These are phyloP conservation scores for Globisporangium barbulae DNA, from an alignment of 352 stramenopile species.

Conservation along the genomic window DNA sequence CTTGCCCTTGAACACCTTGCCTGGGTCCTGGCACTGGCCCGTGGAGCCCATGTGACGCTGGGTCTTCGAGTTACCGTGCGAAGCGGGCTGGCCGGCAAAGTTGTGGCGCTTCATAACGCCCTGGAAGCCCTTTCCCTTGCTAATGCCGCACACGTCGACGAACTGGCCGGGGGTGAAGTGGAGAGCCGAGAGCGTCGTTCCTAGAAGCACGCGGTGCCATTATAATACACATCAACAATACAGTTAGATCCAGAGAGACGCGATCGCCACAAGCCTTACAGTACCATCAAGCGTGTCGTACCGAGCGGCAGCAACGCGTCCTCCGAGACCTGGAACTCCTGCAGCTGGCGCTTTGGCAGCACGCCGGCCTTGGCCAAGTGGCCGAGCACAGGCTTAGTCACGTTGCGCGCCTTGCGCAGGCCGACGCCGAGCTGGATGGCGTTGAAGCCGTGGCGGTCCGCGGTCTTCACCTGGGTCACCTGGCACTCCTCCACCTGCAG, in stretches of 20 bases:
- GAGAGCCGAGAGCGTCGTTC: constrained; percentile 90
- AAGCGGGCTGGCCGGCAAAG: constrained; percentile 95
- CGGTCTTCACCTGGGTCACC: constrained; percentile 95
- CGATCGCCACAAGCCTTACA: too few species aligned
- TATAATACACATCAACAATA: neutral
- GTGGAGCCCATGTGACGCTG: constrained; percentile 96
- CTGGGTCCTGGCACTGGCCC: constrained; percentile 97
- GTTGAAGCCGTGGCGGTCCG: constrained; percentile 92
- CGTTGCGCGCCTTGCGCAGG: constrained; percentile 94
- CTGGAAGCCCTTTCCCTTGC: constrained; percentile 89
- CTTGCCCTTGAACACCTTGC: constrained; percentile 99
- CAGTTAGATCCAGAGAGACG: neutral
- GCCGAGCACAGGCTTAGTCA: constrained; percentile 90
- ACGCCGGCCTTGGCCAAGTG: constrained; percentile 93
- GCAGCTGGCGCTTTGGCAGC: constrained; percentile 92
- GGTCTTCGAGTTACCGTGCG: constrained; percentile 97
- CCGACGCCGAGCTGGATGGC: constrained; percentile 96
- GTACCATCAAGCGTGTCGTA: neutral
- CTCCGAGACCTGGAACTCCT: constrained; percentile 94
- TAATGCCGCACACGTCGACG: constrained; percentile 95
- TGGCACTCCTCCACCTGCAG: constrained; percentile 90
- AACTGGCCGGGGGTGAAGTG: constrained; percentile 99
- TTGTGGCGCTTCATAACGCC: constrained; percentile 99
- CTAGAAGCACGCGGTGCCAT: constrained; percentile 12
- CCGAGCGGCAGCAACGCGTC: constrained; percentile 87